Base-by-base conservation (phyloP, 257 asterid species). In the Ilex aquifolium region DNA sequence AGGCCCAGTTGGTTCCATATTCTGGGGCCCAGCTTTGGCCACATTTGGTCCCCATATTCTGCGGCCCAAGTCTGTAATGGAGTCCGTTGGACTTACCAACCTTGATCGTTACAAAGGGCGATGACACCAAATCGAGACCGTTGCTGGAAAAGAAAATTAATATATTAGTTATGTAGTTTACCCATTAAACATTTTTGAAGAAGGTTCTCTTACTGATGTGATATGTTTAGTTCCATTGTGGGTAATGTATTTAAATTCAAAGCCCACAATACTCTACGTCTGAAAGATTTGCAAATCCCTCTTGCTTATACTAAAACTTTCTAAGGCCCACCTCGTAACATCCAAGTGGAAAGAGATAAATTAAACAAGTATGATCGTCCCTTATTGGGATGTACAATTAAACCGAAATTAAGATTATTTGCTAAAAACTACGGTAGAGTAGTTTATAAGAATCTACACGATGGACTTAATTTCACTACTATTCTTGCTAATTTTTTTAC, bases 321-420 rank as follows among this genome's bases (percentile, higher is more conserved):
- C 31, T 4, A 56, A 21, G 31, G 32, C 15, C 59, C 32, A 4
- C 15, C 4, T 56, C 59, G 4, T 56, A 30, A 4, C 13, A 56
- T 56, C 32, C 59, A 56, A 56, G 59, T 21, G 7, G 32, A 56
- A 3, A 56, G 32, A 56, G 59, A 56, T 56, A 56, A 16, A 56
- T 56, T 56, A 4, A 56, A 56, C 59, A 56, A 56, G 59, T 56
- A 56, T 56, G 5, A 30, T 2, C 59, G 15, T 56, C 59, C 32
- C 59, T 2, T 56, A 1, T 56, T 56, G 32, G 5, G 32, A 17
- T 56, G 4, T 56, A 56, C 32, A 5, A 29, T 1, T 56, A 56
- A 29, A 56, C 56, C 56, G 8, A 50, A 50, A 50, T 50, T 50
- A n/a, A 14, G 56, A 14, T 50, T 50, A 50, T 50, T 14, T 50